Percentiles rank a stretch among this genome's conserved stretches.
phyloP scores from a whole-genome alignment of 179 eudicot species.

The Silene coronaria region DNA sequence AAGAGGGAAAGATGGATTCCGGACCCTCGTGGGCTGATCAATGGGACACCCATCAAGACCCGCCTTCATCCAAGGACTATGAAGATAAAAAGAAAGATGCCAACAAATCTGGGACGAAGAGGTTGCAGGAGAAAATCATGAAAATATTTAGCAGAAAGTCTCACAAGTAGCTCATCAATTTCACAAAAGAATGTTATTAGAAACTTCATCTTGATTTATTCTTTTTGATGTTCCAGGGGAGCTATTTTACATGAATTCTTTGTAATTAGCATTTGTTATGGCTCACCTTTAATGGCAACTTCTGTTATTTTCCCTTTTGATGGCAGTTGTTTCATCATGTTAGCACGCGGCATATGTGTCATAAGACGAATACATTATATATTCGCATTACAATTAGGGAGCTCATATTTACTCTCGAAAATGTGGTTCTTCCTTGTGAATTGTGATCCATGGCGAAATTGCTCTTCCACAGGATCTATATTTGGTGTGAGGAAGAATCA shows the following conservation, averaged over 20 bases:
- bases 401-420: too few species aligned
- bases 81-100: conserved; percentile 22
- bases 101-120: conserved; percentile 21
- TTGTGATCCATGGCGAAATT: too few species aligned
- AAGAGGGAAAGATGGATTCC: conserved; percentile 24
- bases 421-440: too few species aligned
- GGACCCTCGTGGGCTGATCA: conserved; percentile 34
- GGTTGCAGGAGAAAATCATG: conserved; percentile 23
- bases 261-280: not conserved
- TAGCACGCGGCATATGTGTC: too few species aligned
- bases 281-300: conserved; percentile 10
- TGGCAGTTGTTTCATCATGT: too few species aligned
- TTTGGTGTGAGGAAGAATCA: too few species aligned
- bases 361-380: too few species aligned
- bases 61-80: conserved; percentile 15
- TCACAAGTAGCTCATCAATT: conserved; percentile 4
- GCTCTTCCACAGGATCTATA: too few species aligned
- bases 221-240: not conserved
- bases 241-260: not conserved
- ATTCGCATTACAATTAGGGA: too few species aligned
- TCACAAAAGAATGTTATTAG: not conserved
- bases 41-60: conserved; percentile 25
- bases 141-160: conserved; percentile 24
- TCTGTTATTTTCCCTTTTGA: not conserved
- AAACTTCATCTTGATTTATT: not conserved